Percentiles rank a stretch among this genome's conserved stretches.
Conservation (phyloP, 306 rosid species). For the Inga laurina region DNA sequence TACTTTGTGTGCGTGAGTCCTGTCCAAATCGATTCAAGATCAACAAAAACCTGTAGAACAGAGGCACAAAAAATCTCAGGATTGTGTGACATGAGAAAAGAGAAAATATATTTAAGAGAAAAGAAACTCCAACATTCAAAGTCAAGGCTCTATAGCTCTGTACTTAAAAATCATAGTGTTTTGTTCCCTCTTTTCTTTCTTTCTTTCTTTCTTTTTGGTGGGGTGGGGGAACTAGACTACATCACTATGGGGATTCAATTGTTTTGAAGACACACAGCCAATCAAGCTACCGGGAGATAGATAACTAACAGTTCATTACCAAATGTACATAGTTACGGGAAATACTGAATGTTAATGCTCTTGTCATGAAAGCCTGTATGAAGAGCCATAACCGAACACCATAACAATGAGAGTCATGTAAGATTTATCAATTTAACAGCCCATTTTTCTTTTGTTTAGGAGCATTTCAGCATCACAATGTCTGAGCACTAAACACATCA, state of each 20-base stretch:
- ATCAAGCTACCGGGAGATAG: too few relatives aligned
- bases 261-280: background rate
- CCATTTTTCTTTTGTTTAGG: background rate
- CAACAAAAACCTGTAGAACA: conserved; percentile 40
- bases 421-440: background rate
- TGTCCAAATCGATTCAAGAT: conserved; percentile 41
- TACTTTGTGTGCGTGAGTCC: conserved; percentile 41
- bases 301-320: too few relatives aligned
- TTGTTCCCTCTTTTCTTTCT: background rate
- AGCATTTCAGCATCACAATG: conserved; percentile 8
- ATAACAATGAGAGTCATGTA: background rate
- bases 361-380: conserved; percentile 4
- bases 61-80: background rate
- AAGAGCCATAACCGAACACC: background rate
- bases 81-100: background rate
- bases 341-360: background rate
- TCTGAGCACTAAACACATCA: background rate
- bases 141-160: background rate
- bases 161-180: background rate
- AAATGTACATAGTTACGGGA: too few relatives aligned
- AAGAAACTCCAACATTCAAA: background rate
- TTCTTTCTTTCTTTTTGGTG: too few relatives aligned
- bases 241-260: background rate
- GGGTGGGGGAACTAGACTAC: too few relatives aligned
- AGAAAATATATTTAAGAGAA: background rate